Conservation (phyloP, 108 stramenopile genomes). For the Cyclotella sp. region DNA sequence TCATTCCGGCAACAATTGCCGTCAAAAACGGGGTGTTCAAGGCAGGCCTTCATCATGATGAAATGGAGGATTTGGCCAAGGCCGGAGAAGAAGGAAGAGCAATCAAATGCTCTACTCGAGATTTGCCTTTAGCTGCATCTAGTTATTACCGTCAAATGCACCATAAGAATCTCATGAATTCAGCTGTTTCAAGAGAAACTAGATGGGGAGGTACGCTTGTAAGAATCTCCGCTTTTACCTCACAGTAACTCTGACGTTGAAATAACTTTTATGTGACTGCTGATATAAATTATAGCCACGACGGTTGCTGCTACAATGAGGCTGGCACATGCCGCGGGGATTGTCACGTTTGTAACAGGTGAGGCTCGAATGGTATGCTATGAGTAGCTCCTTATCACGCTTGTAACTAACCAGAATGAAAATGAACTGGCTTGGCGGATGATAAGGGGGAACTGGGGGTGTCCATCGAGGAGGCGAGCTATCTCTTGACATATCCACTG, state of each 20-base stretch:
- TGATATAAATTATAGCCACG: conserved; percentile 68
- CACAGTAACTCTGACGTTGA: not conserved
- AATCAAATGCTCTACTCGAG: conserved; percentile 92
- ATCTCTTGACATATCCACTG: conserved; percentile 93
- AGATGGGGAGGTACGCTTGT: conserved; percentile 52
- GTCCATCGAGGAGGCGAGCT: conserved; percentile 92
- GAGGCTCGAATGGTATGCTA: not conserved
- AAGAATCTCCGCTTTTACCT: not conserved
- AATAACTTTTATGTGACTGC: conserved; percentile 5
- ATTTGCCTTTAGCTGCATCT: conserved; percentile 78
- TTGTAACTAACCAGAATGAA: too few species aligned
- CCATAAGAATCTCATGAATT: not conserved
- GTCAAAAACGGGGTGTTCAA: conserved; percentile 79
- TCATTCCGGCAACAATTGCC: conserved; percentile 94
- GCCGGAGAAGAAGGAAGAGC: conserved; percentile 77
- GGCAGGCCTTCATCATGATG: conserved; percentile 83
- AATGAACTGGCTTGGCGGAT: too few species aligned
- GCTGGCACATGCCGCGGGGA: conserved; percentile 89
- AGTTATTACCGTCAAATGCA: conserved; percentile 10
- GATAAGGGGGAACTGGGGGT: conserved; percentile 87
- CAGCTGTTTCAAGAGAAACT: conserved; percentile 23
- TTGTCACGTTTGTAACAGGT: conserved; percentile 92
- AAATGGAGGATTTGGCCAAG: conserved; percentile 85
- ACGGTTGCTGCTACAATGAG: conserved; percentile 96
- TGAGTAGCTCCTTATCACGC: not conserved